These are phyloP conservation scores for Hansenula lynferdii DNA, from an alignment of 1,139 yeast genomes.

Conservation along the genomic window DNA sequence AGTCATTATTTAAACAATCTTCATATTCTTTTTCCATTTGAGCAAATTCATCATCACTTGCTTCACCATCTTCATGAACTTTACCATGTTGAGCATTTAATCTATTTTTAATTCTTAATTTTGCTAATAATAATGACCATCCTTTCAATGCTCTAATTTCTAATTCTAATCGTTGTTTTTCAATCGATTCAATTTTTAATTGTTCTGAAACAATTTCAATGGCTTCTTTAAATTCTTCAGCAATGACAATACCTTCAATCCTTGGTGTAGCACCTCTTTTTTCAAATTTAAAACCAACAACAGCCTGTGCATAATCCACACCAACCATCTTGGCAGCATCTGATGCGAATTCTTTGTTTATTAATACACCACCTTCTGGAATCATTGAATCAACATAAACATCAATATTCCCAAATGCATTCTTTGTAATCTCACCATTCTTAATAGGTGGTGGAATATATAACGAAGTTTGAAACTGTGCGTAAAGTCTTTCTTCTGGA, in stretches of 20 bases:
- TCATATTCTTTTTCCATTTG: conserved; percentile 10
- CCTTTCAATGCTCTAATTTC: conserved; percentile 52
- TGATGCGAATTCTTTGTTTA: conserved; percentile 49
- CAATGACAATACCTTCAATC: conserved; percentile 75
- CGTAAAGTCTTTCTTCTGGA: conserved; percentile 62
- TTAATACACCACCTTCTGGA: conserved; percentile 73
- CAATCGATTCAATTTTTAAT: conserved; percentile 50
- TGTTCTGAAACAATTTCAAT: conserved; percentile 51
- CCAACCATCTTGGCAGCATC: conserved; percentile 67
- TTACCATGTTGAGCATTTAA: conserved; percentile 63
- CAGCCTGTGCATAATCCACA: conserved; percentile 83
- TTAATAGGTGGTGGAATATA: conserved; percentile 58
- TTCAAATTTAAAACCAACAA: conserved; percentile 77
- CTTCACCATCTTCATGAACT: conserved; percentile 28
- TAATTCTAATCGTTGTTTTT: conserved; percentile 39
- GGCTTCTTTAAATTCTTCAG: conserved; percentile 61
- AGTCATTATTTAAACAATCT: conserved; percentile 11
- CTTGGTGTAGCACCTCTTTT: conserved; percentile 53
- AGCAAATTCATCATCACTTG: conserved; percentile 11
- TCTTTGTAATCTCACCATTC: conserved; percentile 67
- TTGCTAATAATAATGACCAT: conserved; percentile 73
- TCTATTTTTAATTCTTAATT: conserved; percentile 66
- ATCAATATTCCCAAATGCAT: conserved; percentile 81
- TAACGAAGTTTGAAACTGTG: conserved; percentile 69
- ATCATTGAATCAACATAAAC: conserved; percentile 73